These are phyloP conservation scores for Torulaspora franciscae DNA, from an alignment of 805 yeast species.

Conservation along the genomic window DNA sequence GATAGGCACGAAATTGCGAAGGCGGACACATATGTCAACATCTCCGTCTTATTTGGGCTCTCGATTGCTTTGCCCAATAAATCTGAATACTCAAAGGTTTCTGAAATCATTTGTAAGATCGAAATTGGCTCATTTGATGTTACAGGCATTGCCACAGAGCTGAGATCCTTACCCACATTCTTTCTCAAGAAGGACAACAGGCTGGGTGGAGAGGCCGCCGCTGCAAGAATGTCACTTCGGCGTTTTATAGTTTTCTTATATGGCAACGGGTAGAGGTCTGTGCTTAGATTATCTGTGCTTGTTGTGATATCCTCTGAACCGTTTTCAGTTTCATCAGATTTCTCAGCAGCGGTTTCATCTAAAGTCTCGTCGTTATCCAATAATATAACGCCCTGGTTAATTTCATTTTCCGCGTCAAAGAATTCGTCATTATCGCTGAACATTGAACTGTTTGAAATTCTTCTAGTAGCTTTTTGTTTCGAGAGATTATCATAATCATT, in stretches of 20 bases:
- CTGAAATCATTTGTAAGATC: slow-evolving; percentile 73
- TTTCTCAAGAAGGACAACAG: slow-evolving; percentile 73
- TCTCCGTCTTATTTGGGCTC: slow-evolving; percentile 48
- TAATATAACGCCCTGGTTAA: slow-evolving; percentile 51
- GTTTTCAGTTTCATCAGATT: slow-evolving; percentile 7
- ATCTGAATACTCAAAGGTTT: slow-evolving; percentile 69
- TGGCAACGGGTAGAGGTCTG: slow-evolving; percentile 67
- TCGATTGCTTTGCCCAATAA: slow-evolving; percentile 59
- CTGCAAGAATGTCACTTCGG: slow-evolving; percentile 53
- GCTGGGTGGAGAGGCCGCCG: slow-evolving; percentile 73
- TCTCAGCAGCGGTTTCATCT: slow-evolving; percentile 3
- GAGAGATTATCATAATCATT: slow-evolving; percentile 18
- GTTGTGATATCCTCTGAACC: slow-evolving; percentile 6
- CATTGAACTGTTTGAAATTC: slow-evolving; percentile 21
- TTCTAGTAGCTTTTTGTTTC: slow-evolving; percentile 13
- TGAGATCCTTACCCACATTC: slow-evolving; percentile 86
- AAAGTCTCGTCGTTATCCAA: slow-evolving; percentile 38
- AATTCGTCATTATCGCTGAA: slow-evolving; percentile 49
- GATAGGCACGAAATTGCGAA: slow-evolving; percentile 78
- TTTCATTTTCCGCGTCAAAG: slow-evolving; percentile 63
- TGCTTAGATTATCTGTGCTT: slow-evolving; percentile 6
- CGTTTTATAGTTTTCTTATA: slow-evolving; percentile 42
- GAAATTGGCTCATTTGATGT: slow-evolving; percentile 89
- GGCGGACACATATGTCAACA: slow-evolving; percentile 61
- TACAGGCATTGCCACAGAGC: slow-evolving; percentile 88